Conservation (phyloP, 352 stramenopile genomes). For the Pythium sp. region DNA sequence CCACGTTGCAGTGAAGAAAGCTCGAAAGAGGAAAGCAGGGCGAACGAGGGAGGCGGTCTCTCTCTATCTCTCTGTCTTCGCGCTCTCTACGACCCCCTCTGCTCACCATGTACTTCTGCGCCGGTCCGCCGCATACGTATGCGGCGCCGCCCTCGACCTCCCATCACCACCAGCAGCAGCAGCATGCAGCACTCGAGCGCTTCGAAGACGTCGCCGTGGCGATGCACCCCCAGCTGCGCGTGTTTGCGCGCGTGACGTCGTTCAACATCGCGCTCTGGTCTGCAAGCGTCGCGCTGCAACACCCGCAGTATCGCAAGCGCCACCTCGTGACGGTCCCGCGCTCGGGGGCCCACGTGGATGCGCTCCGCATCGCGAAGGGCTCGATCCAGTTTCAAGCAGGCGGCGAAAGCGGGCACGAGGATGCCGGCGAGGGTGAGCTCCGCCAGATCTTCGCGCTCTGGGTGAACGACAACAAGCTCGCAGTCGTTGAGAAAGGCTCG, state of each 20-base stretch:
- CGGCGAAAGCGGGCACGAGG: background rate
- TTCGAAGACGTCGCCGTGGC: slow-evolving; percentile 51
- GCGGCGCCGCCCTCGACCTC: slow-evolving; percentile 14
- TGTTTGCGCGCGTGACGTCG: slow-evolving; percentile 59
- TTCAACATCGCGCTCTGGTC: slow-evolving; percentile 48
- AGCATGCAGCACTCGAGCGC: slow-evolving; percentile 15
- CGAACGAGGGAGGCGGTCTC: background rate
- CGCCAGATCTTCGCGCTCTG: slow-evolving; percentile 54
- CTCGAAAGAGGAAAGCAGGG: background rate
- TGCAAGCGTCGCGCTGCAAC: slow-evolving; percentile 21
- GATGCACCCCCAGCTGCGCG: slow-evolving; percentile 44
- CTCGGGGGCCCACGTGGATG: slow-evolving; percentile 22
- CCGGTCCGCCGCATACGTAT: slow-evolving; percentile 64
- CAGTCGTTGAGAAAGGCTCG: slow-evolving; percentile 57
- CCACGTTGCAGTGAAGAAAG: background rate
- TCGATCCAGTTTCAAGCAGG: background rate
- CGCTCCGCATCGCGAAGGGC: background rate
- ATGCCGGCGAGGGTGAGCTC: slow-evolving; percentile 8
- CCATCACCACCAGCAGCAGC: background rate
- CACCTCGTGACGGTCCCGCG: slow-evolving; percentile 38
- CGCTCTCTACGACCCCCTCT: background rate
- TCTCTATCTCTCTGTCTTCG: background rate
- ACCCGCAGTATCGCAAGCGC: slow-evolving; percentile 30
- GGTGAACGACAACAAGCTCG: slow-evolving; percentile 51
- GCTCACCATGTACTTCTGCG: slow-evolving; percentile 65